Conservation (phyloP, 2,329 filamentous ascomycete species). For the Botrytis paeoniae region DNA sequence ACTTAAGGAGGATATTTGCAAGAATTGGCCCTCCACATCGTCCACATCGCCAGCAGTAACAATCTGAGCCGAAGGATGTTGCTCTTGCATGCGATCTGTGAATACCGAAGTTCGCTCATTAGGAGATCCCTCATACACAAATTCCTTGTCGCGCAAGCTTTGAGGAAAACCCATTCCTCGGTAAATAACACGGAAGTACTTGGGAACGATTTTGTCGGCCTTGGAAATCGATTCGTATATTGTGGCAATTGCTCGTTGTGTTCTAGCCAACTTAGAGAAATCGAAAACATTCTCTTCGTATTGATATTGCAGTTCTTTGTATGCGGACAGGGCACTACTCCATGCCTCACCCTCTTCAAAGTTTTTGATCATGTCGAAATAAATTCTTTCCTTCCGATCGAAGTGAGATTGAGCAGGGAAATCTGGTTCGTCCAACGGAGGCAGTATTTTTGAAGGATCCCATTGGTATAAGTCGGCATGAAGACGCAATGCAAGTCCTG, state of each 20-base stretch:
- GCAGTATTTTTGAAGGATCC: constrained; percentile 68
- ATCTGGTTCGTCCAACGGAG: constrained; percentile 67
- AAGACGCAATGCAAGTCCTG: constrained; percentile 81
- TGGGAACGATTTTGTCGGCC: constrained; percentile 72
- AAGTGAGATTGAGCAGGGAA: constrained; percentile 84
- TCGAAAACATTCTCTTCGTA: constrained; percentile 90
- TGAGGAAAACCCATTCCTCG: constrained; percentile 84
- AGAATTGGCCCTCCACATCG: constrained; percentile 85
- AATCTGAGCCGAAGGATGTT: constrained; percentile 83
- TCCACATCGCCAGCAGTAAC: constrained; percentile 67
- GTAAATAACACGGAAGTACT: constrained; percentile 90
- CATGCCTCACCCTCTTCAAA: constrained; percentile 94
- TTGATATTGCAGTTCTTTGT: constrained; percentile 86
- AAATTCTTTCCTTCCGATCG: constrained; percentile 87
- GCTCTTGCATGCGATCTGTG: constrained; percentile 86
- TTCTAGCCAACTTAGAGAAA: constrained; percentile 84
- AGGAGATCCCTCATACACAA: constrained; percentile 80
- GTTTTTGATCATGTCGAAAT: constrained; percentile 91
- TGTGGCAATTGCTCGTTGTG: constrained; percentile 84
- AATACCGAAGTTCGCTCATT: constrained; percentile 77
- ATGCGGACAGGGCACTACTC: constrained; percentile 82
- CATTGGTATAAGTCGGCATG: constrained; percentile 93
- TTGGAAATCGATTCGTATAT: constrained; percentile 87
- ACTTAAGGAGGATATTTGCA: constrained; percentile 77
- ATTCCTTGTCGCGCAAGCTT: constrained; percentile 82